Evolutionary conservation across 1,284 basidiomycete genomes (phyloP).

Genomic region (Trichosporon inkin): DNA sequence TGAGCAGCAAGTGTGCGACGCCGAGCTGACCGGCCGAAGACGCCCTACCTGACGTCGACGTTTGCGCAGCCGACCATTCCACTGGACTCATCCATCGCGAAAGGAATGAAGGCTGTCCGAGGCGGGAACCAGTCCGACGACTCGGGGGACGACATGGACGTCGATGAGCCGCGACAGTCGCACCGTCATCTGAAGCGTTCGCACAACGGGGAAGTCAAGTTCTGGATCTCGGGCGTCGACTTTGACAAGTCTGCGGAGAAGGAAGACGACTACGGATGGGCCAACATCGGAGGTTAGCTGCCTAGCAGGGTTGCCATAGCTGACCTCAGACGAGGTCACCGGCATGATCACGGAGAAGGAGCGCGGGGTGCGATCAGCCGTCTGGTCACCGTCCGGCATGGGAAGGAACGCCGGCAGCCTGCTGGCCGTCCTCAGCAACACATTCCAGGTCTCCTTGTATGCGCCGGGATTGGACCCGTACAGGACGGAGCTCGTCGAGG

Average conservation of each 20-base stretch:
- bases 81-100: conserved; percentile 22
- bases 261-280: conserved; percentile 19
- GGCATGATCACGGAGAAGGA: conserved; percentile 29
- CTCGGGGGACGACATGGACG: conserved; percentile 14
- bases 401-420: conserved; percentile 26
- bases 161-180: conserved; percentile 5
- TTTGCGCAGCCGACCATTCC: conserved; percentile 30
- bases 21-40: conserved; percentile 23
- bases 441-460: conserved; percentile 35
- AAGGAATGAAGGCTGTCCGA: conserved; percentile 9
- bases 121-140: conserved; percentile 15
- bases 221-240: conserved; percentile 31
- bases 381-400: conserved; percentile 44
- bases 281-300: conserved; percentile 19
- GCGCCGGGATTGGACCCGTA: conserved; percentile 34
- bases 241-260: conserved; percentile 19
- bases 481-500: conserved; percentile 34
- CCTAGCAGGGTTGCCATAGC: not conserved
- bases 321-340: conserved; percentile 30
- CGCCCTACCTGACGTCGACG: conserved; percentile 33
- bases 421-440: conserved; percentile 30
- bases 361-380: conserved; percentile 24
- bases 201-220: conserved; percentile 32
- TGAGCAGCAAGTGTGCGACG: conserved; percentile 11
- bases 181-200: conserved; percentile 24